phyloP scores from a whole-genome alignment of 129 eudicot species.

The Chrysanthemum seticuspe region DNA sequence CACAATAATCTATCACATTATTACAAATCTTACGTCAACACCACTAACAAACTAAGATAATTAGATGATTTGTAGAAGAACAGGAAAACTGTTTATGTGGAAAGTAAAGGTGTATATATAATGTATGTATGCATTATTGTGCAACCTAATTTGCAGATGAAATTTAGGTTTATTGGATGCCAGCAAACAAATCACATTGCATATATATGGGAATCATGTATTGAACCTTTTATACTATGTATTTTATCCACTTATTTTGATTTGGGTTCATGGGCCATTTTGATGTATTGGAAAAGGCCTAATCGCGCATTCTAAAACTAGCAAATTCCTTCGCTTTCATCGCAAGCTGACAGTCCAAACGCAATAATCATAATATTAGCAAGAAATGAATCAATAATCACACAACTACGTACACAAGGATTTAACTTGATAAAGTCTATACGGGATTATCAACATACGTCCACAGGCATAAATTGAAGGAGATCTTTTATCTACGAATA shows the following conservation, averaged over 20 bases:
- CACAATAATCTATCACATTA: constrained; percentile 23
- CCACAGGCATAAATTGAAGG: too few relatives aligned
- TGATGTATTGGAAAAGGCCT: too few relatives aligned
- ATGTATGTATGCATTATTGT: constrained; percentile 7
- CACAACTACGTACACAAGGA: too few relatives aligned
- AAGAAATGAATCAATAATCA: too few relatives aligned
- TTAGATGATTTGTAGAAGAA: constrained; percentile 4
- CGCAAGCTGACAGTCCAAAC: too few relatives aligned
- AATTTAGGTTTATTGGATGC: constrained; percentile 17
- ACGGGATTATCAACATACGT: too few relatives aligned
- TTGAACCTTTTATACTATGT: background rate
- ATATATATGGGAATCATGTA: background rate
- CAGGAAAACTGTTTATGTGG: constrained; percentile 11
- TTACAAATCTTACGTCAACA: constrained; percentile 30
- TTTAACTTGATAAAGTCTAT: too few relatives aligned
- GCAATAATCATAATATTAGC: too few relatives aligned
- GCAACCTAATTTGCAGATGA: constrained; percentile 5
- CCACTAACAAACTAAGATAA: constrained; percentile 23
- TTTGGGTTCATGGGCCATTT: constrained; percentile 2
- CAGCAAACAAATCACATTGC: background rate
- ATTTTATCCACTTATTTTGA: background rate
- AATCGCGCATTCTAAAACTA: too few relatives aligned
- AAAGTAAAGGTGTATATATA: background rate
- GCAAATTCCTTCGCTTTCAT: too few relatives aligned
- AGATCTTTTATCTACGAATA: too few relatives aligned